phyloP scores from a whole-genome alignment of 305 asterid species.

The Solanum chacoense region DNA sequence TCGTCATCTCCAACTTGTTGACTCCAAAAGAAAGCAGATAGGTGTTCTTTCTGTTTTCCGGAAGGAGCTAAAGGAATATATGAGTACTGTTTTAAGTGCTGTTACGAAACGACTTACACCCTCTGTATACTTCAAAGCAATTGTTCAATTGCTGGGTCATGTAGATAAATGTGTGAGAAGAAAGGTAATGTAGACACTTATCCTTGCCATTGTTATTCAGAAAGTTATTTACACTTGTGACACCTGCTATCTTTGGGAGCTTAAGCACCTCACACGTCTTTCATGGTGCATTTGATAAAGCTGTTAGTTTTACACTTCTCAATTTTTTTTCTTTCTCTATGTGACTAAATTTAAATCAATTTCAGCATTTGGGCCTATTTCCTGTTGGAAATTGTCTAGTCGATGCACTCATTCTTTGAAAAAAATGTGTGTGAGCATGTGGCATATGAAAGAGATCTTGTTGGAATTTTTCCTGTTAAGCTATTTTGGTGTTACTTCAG shows the following conservation, averaged over 20 bases:
- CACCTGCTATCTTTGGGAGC: background rate
- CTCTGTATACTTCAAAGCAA: slow-evolving; percentile 48
- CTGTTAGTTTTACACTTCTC: background rate
- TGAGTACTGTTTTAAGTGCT: slow-evolving; percentile 38
- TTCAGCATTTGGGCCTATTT: background rate
- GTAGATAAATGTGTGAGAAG: slow-evolving; percentile 43
- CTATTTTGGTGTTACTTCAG: background rate
- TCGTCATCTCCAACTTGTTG: slow-evolving; percentile 42
- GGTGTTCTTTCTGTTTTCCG: slow-evolving; percentile 40
- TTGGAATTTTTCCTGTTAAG: background rate
- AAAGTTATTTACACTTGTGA: background rate
- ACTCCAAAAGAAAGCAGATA: slow-evolving; percentile 34
- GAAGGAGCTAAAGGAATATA: slow-evolving; percentile 59
- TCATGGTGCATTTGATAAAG: background rate
- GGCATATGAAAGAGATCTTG: background rate
- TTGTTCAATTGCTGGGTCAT: slow-evolving; percentile 48
- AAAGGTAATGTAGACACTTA: slow-evolving; percentile 43
- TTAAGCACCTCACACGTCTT: background rate
- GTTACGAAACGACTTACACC: slow-evolving; percentile 50
- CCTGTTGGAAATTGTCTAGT: background rate
- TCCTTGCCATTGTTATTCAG: background rate
- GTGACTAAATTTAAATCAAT: background rate
- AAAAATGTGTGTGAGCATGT: background rate
- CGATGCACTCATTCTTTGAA: background rate
- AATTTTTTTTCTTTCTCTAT: background rate